Base-by-base conservation (phyloP, 2,329 filamentous ascomycete genomes). In the Dothidotthia symphoricarpi region DNA sequence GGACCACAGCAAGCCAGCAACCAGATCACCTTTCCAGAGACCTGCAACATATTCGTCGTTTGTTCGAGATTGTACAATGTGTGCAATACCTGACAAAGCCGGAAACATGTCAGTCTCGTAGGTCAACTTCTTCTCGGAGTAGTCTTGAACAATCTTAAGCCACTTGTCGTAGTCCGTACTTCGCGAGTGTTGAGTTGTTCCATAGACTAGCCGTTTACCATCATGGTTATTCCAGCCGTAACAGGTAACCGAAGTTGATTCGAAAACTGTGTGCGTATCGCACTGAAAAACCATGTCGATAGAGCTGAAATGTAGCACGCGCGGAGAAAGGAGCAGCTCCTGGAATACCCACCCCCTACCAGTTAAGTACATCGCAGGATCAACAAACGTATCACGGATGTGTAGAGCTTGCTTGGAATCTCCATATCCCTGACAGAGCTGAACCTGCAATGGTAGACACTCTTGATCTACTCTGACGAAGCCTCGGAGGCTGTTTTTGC, bases 341-440 rank as follows among this genome's bases (percentile, higher is more conserved):
- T 56, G 52, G n/a, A 50, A 39, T 4, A 49, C 52, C 52, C 50
- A 56, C n/a, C 31, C 40, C 16, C 40, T 17, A n/a, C 31, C 28
- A 10, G 22, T 43, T 2, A 43, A 16, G 11, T 34, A 27, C n/a
- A n/a, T n/a, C n/a, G n/a, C n/a, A n/a, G n/a, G n/a, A n/a, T n/a
- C n/a, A n/a, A n/a, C n/a, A n/a, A n/a, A n/a, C n/a, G n/a, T n/a
- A n/a, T n/a, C n/a, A n/a, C n/a, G n/a, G n/a, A n/a, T n/a, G n/a
- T n/a, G n/a, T n/a, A n/a, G n/a, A n/a, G n/a, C n/a, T n/a, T n/a
- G n/a, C n/a, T n/a, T n/a, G n/a, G n/a, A n/a, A n/a, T n/a, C n/a
- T n/a, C n/a, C n/a, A n/a, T n/a, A n/a, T n/a, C n/a, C n/a, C n/a
- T n/a, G n/a, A n/a, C n/a, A n/a, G n/a, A n/a, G n/a, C n/a, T n/a